phyloP scores from a whole-genome alignment of 2,329 filamentous ascomycete genomes.

The Fusarium sp. region DNA sequence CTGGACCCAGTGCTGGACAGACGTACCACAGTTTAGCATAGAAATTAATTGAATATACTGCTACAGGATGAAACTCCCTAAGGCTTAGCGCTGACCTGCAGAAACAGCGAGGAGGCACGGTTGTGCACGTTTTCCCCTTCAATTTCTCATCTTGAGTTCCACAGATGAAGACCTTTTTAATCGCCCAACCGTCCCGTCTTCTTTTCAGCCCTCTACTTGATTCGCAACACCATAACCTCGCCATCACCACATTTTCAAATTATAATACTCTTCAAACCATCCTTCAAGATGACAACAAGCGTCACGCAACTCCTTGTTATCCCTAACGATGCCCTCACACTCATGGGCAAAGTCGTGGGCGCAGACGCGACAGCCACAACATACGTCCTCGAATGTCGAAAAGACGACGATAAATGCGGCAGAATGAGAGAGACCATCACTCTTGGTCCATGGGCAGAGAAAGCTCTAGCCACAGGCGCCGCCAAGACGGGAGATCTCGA shows the following conservation, averaged over 20 bases:
- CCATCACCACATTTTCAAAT: background rate
- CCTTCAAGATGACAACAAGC: background rate
- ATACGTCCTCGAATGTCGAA: background rate
- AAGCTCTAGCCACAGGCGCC: background rate
- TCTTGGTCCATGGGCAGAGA: background rate
- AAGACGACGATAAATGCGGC: background rate
- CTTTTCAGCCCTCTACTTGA: too few relatives aligned
- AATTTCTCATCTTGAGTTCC: background rate
- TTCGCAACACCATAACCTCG: too few relatives aligned
- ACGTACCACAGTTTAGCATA: background rate
- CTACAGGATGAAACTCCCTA: background rate
- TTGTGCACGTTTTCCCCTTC: background rate
- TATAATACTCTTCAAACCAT: fast-evolving
- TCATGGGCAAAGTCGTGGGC: background rate
- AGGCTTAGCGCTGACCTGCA: background rate
- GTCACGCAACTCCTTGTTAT: background rate
- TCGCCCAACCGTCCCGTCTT: background rate
- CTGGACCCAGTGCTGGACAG: background rate
- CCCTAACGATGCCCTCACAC: background rate
- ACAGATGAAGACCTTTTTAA: background rate
- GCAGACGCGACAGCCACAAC: background rate
- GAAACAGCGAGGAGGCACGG: background rate
- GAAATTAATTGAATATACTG: background rate
- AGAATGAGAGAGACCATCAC: background rate
- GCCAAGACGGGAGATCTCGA: background rate